Evolutionary conservation across 805 yeast species (phyloP).

Genomic region (Candida chauliodis): DNA sequence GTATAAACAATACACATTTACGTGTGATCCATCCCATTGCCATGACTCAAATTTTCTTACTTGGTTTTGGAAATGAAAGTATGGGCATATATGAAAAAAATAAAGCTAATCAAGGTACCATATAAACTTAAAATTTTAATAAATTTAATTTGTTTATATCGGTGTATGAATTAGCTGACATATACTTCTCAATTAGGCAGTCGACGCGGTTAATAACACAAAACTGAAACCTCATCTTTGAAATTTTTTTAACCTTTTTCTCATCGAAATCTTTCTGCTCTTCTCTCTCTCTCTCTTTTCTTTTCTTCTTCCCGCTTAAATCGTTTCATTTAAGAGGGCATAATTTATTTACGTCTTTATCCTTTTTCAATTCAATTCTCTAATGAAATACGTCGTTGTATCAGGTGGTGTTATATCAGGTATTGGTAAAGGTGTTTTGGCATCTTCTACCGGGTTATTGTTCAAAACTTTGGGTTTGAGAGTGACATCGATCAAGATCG

Average conservation of each 20-base stretch:
- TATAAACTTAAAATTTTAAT: neutral
- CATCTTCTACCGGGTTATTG: constrained; percentile 94
- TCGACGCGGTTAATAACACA: constrained; percentile 11
- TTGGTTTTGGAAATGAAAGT: constrained; percentile 1
- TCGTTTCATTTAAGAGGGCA: constrained; percentile 40
- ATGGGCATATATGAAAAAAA: constrained; percentile 4
- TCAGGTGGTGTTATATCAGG: constrained; percentile 99
- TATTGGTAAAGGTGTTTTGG: constrained; percentile 97
- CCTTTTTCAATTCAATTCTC: constrained; percentile 2
- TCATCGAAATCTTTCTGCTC: constrained; percentile 5
- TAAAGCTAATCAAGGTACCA: constrained; percentile 10
- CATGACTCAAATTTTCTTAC: neutral
- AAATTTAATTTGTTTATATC: neutral
- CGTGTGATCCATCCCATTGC: constrained; percentile 3
- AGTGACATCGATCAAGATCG: constrained; percentile 96
- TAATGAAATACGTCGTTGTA: constrained; percentile 97
- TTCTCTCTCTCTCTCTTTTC: constrained; percentile 13
- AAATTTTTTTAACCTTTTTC: constrained; percentile 11
- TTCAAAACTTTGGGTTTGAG: constrained; percentile 91
- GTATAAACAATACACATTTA: constrained; percentile 26
- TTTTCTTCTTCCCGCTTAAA: constrained; percentile 49
- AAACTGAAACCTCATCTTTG: constrained; percentile 7
- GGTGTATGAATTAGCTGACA: constrained; percentile 25
- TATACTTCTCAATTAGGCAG: constrained; percentile 17
- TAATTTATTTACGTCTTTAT: constrained; percentile 3